Evolutionary conservation across 257 asterid genomes (phyloP), one percentile per base, ranked within the genome.

Genomic region (Jacaranda copaia): DNA sequence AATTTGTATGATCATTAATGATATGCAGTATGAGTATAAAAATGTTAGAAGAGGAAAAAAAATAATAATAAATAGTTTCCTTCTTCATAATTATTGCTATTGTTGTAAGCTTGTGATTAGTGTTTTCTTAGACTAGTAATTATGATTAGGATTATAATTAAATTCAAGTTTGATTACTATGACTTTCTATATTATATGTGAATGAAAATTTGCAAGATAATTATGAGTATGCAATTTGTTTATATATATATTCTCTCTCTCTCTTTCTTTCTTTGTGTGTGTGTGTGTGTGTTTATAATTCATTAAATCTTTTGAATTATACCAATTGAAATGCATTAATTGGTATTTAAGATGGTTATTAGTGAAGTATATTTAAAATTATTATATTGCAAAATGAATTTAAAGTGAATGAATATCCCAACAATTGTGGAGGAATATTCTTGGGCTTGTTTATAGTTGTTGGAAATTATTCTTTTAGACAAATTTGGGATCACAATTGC

Each of bases 341-440:
- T 25, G 32, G 32, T 25, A 25, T 25, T 51, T 52, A 42, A 8
- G 1, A 42, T 42, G 46, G 46, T 3, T 8, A 14, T 25, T 76
- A 57, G 6, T 38, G 75, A 52, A 40, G 38, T 4, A n/a, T n/a
- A 55, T 55, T 15, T 14, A 3, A 35, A 0, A 40, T 38, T 4
- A 25, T 74, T 4, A 25, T 74, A 38, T 57, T 18, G 12, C 40
- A 35, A 36, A 49, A 72, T 25, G 2, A 12, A 72, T 11, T 59
- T 65, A 25, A 73, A 70, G 42, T 72, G 12, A 25, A 69, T 79
- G 91, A 81, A 83, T 88, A 85, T 86, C 84, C 88, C 76, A 52
- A 80, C 81, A 73, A 80, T 77, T 69, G 81, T 79, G 87, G 85
- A 82, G 79, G 89, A 83, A 87, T 87, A 89, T 89, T 85, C 91